These are phyloP conservation scores for Mortierella antarctica DNA, from an alignment of 192 early-diverging fungal genomes.

Conservation along the genomic window DNA sequence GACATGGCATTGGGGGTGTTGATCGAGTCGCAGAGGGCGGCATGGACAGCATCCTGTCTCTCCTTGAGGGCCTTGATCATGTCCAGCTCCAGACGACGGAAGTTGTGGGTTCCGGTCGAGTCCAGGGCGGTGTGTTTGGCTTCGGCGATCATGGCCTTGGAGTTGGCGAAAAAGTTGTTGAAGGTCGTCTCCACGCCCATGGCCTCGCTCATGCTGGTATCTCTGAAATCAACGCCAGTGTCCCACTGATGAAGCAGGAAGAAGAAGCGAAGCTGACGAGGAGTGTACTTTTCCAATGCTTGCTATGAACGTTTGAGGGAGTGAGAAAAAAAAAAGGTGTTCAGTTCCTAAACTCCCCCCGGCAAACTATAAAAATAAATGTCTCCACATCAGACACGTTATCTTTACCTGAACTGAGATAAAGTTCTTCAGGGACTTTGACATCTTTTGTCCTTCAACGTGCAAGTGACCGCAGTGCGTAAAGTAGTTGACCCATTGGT, in stretches of 20 bases:
- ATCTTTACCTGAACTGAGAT: conserved; percentile 78
- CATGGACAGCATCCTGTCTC: conserved; percentile 81
- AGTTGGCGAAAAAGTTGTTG: conserved; percentile 90
- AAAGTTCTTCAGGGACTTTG: conserved; percentile 98
- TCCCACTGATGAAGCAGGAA: conserved; percentile 93
- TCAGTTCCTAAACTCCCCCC: not conserved
- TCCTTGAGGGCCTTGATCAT: conserved; percentile 71
- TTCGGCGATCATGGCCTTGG: conserved; percentile 82
- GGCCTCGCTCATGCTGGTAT: conserved; percentile 80
- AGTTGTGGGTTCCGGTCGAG: conserved; percentile 80
- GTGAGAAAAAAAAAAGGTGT: not conserved
- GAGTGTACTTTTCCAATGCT: conserved; percentile 81
- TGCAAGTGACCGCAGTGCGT: conserved; percentile 95
- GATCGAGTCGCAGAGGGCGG: conserved; percentile 91
- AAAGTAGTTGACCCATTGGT: conserved; percentile 99
- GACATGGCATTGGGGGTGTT: conserved; percentile 87
- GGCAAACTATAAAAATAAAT: not conserved
- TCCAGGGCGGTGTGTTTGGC: conserved; percentile 59
- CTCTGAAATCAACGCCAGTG: conserved; percentile 85
- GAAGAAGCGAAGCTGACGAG: conserved; percentile 89
- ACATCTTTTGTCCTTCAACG: conserved; percentile 98
- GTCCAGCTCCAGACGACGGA: conserved; percentile 73
- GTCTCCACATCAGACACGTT: not conserved
- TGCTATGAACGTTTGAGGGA: conserved; percentile 48
- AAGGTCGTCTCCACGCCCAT: conserved; percentile 80